Conservation (phyloP, 2,329 filamentous ascomycete species). For the Rasamsonia emersonii region DNA sequence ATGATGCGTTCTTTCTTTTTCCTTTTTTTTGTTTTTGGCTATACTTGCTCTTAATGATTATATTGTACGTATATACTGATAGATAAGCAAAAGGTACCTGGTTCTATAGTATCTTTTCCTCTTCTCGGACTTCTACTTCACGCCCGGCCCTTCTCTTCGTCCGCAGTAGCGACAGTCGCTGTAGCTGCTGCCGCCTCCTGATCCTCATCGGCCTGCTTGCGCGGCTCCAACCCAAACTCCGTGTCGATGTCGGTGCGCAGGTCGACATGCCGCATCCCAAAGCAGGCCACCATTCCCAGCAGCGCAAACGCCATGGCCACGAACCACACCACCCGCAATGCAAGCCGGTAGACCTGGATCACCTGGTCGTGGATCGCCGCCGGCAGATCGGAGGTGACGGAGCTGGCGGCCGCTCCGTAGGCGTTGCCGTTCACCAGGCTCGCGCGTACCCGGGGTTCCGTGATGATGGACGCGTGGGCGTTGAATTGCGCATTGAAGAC, state of each 20-base stretch:
- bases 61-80: too few species aligned
- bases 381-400: neutral
- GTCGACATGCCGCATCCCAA: slow-evolving; percentile 2
- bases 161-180: too few species aligned
- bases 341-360: neutral
- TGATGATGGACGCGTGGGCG: slow-evolving; percentile 1
- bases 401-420: neutral
- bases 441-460: neutral
- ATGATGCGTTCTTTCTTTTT: too few species aligned
- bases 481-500: slow-evolving; percentile 13
- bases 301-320: slow-evolving; percentile 2
- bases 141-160: slow-evolving; percentile 1
- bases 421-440: slow-evolving; percentile 1
- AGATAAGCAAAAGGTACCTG: neutral
- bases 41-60: too few species aligned
- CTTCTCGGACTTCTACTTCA: too few species aligned
- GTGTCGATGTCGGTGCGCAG: slow-evolving; percentile 1
- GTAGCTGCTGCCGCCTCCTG: too few species aligned
- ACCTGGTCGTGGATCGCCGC: neutral
- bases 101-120: neutral
- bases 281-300: neutral
- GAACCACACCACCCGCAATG: neutral
- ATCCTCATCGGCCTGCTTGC: slow-evolving; percentile 1
- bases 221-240: neutral
- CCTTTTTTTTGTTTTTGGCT: too few species aligned